Evolutionary conservation across 148 eudicot genomes (phyloP).

Genomic region (Suaeda aralocaspica): DNA sequence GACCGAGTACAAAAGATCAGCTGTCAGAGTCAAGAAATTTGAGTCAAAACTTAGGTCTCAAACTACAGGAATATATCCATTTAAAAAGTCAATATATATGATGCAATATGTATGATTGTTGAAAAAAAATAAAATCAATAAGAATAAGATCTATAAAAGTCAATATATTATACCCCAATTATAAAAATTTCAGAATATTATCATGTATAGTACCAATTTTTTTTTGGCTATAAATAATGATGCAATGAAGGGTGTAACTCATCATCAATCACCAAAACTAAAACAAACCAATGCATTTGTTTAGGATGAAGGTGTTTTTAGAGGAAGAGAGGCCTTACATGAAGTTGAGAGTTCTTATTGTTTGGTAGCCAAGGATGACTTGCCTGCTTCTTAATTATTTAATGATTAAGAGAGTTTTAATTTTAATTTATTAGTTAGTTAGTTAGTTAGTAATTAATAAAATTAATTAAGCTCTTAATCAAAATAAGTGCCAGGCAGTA

Average conservation of each 20-base stretch:
- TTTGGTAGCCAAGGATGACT: conserved; percentile 3
- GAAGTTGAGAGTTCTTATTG: neutral
- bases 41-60: too few species aligned
- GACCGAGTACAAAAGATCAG: too few species aligned
- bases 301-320: neutral
- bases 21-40: too few species aligned
- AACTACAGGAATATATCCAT: neutral
- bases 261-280: too few species aligned
- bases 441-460: too few species aligned
- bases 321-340: conserved; percentile 5
- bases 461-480: neutral
- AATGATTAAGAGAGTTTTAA: neutral
- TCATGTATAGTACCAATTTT: too few species aligned
- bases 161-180: neutral
- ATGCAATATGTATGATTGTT: neutral
- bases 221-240: too few species aligned
- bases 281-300: too few species aligned
- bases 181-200: neutral
- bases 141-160: neutral
- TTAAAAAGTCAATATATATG: neutral
- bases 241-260: too few species aligned
- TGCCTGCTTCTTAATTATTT: conserved; percentile 1
- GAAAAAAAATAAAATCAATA: neutral
- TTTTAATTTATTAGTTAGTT: too few species aligned
- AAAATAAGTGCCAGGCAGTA: conserved; percentile 17